These are phyloP conservation scores for Ascochyta koolunga DNA, from an alignment of 2,329 filamentous ascomycete species.

Conservation along the genomic window DNA sequence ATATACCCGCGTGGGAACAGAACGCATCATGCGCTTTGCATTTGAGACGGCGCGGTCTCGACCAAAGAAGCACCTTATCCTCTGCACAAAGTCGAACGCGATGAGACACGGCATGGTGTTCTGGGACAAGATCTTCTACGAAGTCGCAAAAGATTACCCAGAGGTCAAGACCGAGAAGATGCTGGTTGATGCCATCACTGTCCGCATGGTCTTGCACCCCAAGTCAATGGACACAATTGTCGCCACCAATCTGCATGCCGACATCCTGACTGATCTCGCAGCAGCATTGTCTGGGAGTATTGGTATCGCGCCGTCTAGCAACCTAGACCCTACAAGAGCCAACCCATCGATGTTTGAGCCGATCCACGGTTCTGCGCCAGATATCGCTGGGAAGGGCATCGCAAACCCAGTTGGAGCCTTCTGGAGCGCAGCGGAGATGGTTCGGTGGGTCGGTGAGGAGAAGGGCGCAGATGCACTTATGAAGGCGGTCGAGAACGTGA, in stretches of 20 bases:
- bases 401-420: conserved; percentile 70
- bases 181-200: conserved; percentile 58
- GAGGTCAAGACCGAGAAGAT: conserved; percentile 56
- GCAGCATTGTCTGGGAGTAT: conserved; percentile 70
- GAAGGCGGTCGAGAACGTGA: conserved; percentile 66
- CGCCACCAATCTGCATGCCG: conserved; percentile 59
- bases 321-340: conserved; percentile 65
- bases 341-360: conserved; percentile 69
- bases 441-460: conserved; percentile 66
- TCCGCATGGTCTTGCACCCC: conserved; percentile 55
- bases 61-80: conserved; percentile 55
- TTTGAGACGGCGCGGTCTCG: conserved; percentile 54
- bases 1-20: conserved; percentile 54
- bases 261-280: conserved; percentile 71
- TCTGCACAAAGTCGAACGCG: conserved; percentile 58
- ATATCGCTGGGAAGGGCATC: conserved; percentile 67
- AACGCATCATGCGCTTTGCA: conserved; percentile 56
- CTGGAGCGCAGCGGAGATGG: conserved; percentile 73
- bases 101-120: conserved; percentile 58
- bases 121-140: conserved; percentile 56
- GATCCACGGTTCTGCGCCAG: conserved; percentile 68
- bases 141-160: conserved; percentile 54
- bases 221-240: conserved; percentile 56
- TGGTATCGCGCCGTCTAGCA: conserved; percentile 71
- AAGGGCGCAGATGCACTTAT: conserved; percentile 64